Conservation (phyloP, 2,329 filamentous ascomycete genomes). For the Zasmidium cellare region DNA sequence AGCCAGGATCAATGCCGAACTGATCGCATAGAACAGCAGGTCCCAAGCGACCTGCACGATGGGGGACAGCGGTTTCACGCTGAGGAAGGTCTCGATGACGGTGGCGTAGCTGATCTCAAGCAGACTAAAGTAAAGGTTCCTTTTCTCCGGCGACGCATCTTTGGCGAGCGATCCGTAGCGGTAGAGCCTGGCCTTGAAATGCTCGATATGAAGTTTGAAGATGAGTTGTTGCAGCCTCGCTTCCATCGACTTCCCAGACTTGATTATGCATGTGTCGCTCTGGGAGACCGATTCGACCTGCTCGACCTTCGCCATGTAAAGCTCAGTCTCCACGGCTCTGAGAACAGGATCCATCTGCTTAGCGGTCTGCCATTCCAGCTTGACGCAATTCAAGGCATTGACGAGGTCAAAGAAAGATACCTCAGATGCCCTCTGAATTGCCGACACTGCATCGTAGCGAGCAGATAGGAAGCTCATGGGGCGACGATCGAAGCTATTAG, state of each 20-base stretch:
- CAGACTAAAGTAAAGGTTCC: not conserved
- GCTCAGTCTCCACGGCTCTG: not conserved
- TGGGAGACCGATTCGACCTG: slow-evolving; percentile 1
- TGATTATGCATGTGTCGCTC: not conserved
- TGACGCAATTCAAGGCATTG: slow-evolving; percentile 1
- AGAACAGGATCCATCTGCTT: not conserved
- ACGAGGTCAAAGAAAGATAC: not conserved
- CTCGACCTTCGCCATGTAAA: not conserved
- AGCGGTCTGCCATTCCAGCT: slow-evolving; percentile 4
- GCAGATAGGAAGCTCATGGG: not conserved
- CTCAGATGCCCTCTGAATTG: not conserved
- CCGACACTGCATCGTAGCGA: not conserved
- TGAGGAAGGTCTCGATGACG: slow-evolving; percentile 3
- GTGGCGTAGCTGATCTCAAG: not conserved
- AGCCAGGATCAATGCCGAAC: slow-evolving; percentile 3
- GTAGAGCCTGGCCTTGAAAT: slow-evolving; percentile 2
- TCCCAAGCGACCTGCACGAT: slow-evolving; percentile 8
- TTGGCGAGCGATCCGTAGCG: not conserved
- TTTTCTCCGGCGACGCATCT: not conserved
- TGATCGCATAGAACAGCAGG: slow-evolving; percentile 2
- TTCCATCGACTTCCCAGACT: slow-evolving; percentile 4
- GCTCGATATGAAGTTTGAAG: slow-evolving; percentile 2
- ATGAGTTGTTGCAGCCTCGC: slow-evolving; percentile 1
- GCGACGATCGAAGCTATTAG: not conserved
- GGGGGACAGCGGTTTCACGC: slow-evolving; percentile 4